phyloP scores from a whole-genome alignment of 2,329 filamentous ascomycete species.

The Ambrosiella xylebori region DNA sequence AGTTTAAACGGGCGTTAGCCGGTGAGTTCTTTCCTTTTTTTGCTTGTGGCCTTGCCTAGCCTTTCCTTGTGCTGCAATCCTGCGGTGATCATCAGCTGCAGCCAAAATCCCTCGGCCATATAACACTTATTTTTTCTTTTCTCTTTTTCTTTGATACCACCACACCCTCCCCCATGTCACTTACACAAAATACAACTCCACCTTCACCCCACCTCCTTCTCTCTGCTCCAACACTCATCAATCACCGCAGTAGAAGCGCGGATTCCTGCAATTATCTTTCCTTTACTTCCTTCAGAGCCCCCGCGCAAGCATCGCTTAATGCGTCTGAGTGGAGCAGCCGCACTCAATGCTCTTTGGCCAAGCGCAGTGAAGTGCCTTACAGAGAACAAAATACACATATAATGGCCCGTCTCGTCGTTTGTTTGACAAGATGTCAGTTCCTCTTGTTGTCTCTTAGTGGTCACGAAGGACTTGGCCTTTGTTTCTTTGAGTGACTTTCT shows the following conservation, averaged over 20 bases:
- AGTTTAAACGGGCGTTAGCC: slow-evolving; percentile 28
- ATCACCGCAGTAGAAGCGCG: background rate
- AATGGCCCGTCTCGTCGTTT: background rate
- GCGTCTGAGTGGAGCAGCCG: background rate
- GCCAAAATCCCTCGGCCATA: too few relatives aligned
- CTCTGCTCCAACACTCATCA: background rate
- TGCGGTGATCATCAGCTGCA: background rate
- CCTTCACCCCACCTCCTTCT: background rate
- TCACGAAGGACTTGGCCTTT: background rate
- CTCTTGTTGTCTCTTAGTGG: background rate
- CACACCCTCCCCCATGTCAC: background rate
- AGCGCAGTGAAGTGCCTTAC: too few relatives aligned
- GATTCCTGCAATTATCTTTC: background rate
- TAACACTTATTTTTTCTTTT: too few relatives aligned
- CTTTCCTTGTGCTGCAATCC: background rate
- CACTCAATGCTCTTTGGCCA: too few relatives aligned
- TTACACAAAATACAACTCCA: background rate
- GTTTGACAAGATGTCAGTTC: background rate
- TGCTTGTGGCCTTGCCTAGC: background rate
- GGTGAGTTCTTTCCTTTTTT: slow-evolving; percentile 20
- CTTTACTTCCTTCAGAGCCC: background rate
- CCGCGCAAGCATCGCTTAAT: background rate
- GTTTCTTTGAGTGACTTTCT: background rate
- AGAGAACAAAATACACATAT: background rate
- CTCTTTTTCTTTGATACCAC: background rate